These are phyloP conservation scores for Cadophora gregata DNA, from an alignment of 2,329 filamentous ascomycete genomes.

Conservation along the genomic window DNA sequence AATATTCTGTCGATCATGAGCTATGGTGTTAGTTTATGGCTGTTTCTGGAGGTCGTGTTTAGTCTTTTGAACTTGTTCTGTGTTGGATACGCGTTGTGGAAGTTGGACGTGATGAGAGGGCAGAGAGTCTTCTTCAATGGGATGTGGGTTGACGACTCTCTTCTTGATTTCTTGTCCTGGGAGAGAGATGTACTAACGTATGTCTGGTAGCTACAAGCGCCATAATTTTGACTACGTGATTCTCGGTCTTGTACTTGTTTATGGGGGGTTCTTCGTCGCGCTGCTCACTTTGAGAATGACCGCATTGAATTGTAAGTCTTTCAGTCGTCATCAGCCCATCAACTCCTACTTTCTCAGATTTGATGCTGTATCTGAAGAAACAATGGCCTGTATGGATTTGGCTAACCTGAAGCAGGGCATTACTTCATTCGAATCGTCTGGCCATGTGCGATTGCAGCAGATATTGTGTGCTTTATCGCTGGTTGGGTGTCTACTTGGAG, in stretches of 20 bases:
- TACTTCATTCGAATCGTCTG: conserved; percentile 21
- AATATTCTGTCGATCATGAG: conserved; percentile 25
- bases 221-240: conserved; percentile 26
- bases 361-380: too few species aligned
- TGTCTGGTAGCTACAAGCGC: conserved; percentile 14
- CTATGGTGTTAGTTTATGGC: conserved; percentile 20
- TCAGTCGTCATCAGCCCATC: too few species aligned
- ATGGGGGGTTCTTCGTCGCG: conserved; percentile 14
- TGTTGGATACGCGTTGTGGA: conserved; percentile 22
- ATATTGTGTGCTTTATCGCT: conserved; percentile 23
- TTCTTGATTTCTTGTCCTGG: background rate
- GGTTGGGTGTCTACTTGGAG: conserved; percentile 28
- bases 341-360: background rate
- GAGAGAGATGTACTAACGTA: background rate
- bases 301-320: conserved; percentile 2
- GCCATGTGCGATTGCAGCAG: conserved; percentile 20
- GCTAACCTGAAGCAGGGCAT: background rate
- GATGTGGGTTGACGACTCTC: conserved; percentile 13
- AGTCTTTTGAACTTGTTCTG: conserved; percentile 24
- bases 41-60: conserved; percentile 20
- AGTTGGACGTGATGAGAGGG: conserved; percentile 28
- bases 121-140: conserved; percentile 21
- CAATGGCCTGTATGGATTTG: background rate
- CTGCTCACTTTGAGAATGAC: conserved; percentile 12
- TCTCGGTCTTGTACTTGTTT: conserved; percentile 15